Evolutionary conservation across 345 rosid genomes (phyloP), one percentile per base, ranked within the genome.

Genomic region (Eucalyptus regnans): DNA sequence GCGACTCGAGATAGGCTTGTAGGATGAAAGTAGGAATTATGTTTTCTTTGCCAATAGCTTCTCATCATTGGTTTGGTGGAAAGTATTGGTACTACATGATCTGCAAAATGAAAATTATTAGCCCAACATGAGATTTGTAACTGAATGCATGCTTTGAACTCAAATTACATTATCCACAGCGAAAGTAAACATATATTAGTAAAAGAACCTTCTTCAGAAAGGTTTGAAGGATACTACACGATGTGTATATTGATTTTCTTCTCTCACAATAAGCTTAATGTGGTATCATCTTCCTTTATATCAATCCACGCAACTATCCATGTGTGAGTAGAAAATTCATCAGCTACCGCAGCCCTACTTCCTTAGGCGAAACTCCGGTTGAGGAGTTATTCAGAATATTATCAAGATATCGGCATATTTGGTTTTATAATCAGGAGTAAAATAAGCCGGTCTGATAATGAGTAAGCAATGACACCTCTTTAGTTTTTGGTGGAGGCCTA

Each of bases 381-480:
- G 17, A 62, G 16, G 1, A 62, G 31, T 62, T 62, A 62, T 29
- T 62, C 8, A 27, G 0, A 62, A 62, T 12, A 29, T 4, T 27
- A 12, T 62, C 0, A 27, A 27, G 33, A 27, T 27, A 62, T 62
- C 68, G 8, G 4, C 2, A 29, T 27, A 27, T 62, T 6, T 52
- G 25, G 1, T 62, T 62, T 62, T 12, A 60, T 60, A 27, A 29
- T 62, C 4, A 27, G 1, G 16, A 29, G 3, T 62, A 29, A 29
- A 29, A 62, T 29, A 6, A 27, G 8, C 29, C 8, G 0, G 0
- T 76, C 0, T 20, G 3, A 76, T 41, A 18, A 18, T 18, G 81
- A 71, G 27, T 13, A 71, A 18, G 27, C 4, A 18, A 68, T 2
- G 44, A 37, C 2, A 4, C 46, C 43, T 50, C 29, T 16, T 86